A percentile compares a stretch with the other conserved stretches of the same genome.
These are phyloP conservation scores for Tinospora cordifolia DNA, from an alignment of 164 flowering plant genomes.

Conservation along the genomic window DNA sequence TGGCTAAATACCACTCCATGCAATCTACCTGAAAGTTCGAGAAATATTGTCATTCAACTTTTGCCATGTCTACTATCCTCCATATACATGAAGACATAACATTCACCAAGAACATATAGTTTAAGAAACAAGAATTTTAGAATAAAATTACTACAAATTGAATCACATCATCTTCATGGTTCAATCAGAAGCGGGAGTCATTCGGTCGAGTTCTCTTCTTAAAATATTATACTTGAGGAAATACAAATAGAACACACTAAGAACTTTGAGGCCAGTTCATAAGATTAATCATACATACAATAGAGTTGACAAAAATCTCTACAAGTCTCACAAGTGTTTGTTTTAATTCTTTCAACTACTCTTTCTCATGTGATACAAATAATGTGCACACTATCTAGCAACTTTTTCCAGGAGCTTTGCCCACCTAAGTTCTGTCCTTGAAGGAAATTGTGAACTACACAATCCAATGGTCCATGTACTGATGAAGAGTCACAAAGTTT, in stretches of 20 bases:
- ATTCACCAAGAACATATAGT: background rate
- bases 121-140: too few species aligned
- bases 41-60: background rate
- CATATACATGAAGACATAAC: background rate
- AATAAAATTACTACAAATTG: too few species aligned
- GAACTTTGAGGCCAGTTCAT: too few species aligned
- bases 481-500: too few species aligned
- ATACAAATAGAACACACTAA: background rate
- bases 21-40: slow-evolving; percentile 1
- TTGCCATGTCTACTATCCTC: background rate
- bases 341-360: background rate
- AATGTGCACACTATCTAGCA: too few species aligned
- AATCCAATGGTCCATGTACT: too few species aligned
- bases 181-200: background rate
- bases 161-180: background rate
- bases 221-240: background rate
- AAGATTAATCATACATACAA: background rate
- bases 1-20: slow-evolving; percentile 35
- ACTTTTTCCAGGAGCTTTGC: too few species aligned
- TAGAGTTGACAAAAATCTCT: background rate
- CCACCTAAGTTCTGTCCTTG: too few species aligned
- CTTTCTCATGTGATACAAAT: too few species aligned
- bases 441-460: too few species aligned
- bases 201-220: background rate
- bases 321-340: background rate